phyloP scores from a whole-genome alignment of 2,329 filamentous ascomycete genomes.

The Microdochium paspali region DNA sequence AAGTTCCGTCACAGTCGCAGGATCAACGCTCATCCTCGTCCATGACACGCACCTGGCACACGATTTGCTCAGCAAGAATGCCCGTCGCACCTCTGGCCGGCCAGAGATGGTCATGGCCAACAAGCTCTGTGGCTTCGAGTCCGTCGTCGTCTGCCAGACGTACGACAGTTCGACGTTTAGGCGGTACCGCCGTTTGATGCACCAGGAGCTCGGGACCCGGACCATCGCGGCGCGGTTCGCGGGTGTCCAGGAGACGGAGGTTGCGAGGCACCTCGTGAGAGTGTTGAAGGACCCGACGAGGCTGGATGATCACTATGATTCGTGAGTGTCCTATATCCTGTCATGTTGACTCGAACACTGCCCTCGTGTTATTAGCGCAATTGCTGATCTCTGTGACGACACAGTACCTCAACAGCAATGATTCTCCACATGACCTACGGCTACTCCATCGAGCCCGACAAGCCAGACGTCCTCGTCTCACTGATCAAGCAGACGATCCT shows the following conservation, averaged over 20 bases:
- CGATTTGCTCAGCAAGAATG: conserved; percentile 25
- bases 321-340: neutral
- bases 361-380: no score
- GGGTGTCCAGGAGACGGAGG: neutral
- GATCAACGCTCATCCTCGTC: conserved; percentile 28
- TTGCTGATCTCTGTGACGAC: no score
- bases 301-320: neutral
- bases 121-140: conserved; percentile 9
- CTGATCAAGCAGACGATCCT: conserved; percentile 18
- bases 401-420: conserved; percentile 3
- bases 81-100: conserved; percentile 20
- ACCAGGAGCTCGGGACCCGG: neutral
- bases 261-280: neutral
- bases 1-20: conserved; percentile 29
- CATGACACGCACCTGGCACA: conserved; percentile 23
- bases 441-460: conserved; percentile 20
- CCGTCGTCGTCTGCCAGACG: neutral
- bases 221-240: neutral
- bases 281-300: neutral
- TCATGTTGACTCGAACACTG: no score
- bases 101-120: conserved; percentile 16
- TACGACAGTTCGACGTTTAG: neutral
- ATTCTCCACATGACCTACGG: conserved; percentile 5
- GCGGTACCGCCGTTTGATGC: neutral
- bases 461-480: conserved; percentile 17